Base-by-base conservation (phyloP, 2,329 filamentous ascomycete species). In the Arthroderma sp. region DNA sequence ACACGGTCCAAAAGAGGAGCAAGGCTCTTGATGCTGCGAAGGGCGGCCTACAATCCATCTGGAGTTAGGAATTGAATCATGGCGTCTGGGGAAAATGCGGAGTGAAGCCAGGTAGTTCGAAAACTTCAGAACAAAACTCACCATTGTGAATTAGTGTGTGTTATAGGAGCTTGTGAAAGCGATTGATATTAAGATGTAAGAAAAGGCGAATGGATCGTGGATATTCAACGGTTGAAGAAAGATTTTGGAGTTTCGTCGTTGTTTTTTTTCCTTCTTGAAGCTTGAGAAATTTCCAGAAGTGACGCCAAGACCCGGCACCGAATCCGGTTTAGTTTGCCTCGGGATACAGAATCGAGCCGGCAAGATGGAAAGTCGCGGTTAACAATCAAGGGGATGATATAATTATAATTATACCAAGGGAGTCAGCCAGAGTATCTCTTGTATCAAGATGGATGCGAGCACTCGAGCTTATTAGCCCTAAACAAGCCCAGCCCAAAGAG, bases 1-100 rank as follows among this genome's bases (percentile, higher is more conserved):
- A 98, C 87, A 60, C 91, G 89, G 80, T 98, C 91, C 69, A 98
- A 81, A 56, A 98, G 88, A 52, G 91, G 91, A 49, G 82, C 84
- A 59, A 98, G 88, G 61, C 81, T 81, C 72, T 89, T 91, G 79
- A 98, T 88, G 66, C 84, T 93, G 69, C 89, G 91, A 73, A 96
- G 78, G 54, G 88, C 77, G 15, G 15, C 15, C 15, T 22, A 22
- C 15, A 22, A 22, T 22, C 15, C 15, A 22, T 22, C 50, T 52
- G 37, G n/a, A 44, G 27, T 34, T 10, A 6, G 31, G 15, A 37
- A 15, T 42, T 29, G 48, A 30, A 45, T 45, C 41, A 36, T 43
- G 15, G 41, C 44, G 45, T 44, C 36, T 37, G 33, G 36, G 43
- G 29, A 48, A 43, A 31, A 39, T 44, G 30, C 36, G 42, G 36